These are phyloP conservation scores for Geosiphon pyriformis DNA, from an alignment of 192 early-diverging fungal species.

Conservation along the genomic window DNA sequence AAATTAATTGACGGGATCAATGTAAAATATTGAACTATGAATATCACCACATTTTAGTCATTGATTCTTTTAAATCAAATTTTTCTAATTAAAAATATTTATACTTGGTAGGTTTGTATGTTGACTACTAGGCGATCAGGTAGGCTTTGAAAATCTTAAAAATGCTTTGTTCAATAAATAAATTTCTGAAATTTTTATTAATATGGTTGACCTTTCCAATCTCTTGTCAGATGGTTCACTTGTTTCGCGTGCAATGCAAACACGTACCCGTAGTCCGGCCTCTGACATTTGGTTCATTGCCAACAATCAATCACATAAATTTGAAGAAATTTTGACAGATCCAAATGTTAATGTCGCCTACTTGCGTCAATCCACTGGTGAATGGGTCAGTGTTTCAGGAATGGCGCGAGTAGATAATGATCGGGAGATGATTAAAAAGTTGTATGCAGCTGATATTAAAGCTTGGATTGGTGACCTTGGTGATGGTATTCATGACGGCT, in stretches of 20 bases:
- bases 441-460: conserved; percentile 32
- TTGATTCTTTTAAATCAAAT: background rate
- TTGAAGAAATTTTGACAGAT: conserved; percentile 40
- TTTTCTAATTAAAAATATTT: too few species aligned
- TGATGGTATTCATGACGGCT: conserved; percentile 42
- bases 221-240: conserved; percentile 31
- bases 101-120: conserved; percentile 31
- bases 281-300: conserved; percentile 44
- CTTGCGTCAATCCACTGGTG: conserved; percentile 27
- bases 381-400: conserved; percentile 45
- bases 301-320: conserved; percentile 42
- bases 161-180: conserved; percentile 10
- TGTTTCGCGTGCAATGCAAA: conserved; percentile 25
- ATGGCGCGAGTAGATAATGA: conserved; percentile 36
- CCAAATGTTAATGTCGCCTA: conserved; percentile 41
- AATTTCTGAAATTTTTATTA: conserved; percentile 2
- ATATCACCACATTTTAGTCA: background rate
- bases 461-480: conserved; percentile 44
- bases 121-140: conserved; percentile 37
- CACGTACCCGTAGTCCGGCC: conserved; percentile 5
- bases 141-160: conserved; percentile 1
- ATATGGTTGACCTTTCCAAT: too few species aligned
- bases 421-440: conserved; percentile 33
- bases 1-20: conserved; percentile 40
- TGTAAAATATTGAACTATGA: too few species aligned